phyloP scores from a whole-genome alignment of 2,329 filamentous ascomycete species.

The Trichoderma gracile region DNA sequence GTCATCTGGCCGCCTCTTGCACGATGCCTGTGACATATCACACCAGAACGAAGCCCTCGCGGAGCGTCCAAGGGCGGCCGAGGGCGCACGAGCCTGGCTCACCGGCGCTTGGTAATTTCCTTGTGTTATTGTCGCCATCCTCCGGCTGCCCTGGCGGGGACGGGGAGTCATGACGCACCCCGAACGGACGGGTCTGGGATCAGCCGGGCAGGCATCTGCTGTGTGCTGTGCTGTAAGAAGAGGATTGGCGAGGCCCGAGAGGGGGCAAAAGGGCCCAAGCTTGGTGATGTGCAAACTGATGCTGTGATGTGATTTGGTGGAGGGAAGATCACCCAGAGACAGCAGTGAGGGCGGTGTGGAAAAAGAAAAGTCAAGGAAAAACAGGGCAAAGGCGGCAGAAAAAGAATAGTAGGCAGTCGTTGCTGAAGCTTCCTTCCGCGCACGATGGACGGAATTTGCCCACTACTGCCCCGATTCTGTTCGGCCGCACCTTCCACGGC shows the following conservation, averaged over 20 bases:
- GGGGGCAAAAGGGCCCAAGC: not conserved
- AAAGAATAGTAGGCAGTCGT: not conserved
- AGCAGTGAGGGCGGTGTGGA: not conserved
- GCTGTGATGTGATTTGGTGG: not conserved
- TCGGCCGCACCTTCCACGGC: not conserved
- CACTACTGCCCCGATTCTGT: too few relatives aligned
- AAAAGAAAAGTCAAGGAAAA: not conserved
- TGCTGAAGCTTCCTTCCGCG: not conserved
- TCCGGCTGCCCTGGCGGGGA: not conserved
- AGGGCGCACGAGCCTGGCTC: conserved; percentile 3
- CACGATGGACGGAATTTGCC: not conserved
- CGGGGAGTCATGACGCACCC: conserved; percentile 18
- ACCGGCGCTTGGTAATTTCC: conserved; percentile 14
- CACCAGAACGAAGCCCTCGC: conserved; percentile 1
- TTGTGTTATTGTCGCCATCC: conserved; percentile 14
- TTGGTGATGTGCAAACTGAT: not conserved
- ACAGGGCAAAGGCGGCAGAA: conserved; percentile 1
- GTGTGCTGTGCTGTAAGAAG: not conserved
- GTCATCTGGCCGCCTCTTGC: not conserved
- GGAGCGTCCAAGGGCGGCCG: conserved; percentile 8
- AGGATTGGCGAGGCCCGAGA: not conserved
- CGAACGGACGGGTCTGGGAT: conserved; percentile 12
- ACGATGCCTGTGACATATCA: conserved; percentile 6
- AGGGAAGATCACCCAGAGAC: conserved; percentile 18
- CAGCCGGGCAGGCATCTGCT: not conserved